Percentiles rank a stretch among this genome's conserved stretches.
These are phyloP conservation scores for Coemansia reversa DNA, from an alignment of 192 early-diverging fungal genomes.

Conservation along the genomic window DNA sequence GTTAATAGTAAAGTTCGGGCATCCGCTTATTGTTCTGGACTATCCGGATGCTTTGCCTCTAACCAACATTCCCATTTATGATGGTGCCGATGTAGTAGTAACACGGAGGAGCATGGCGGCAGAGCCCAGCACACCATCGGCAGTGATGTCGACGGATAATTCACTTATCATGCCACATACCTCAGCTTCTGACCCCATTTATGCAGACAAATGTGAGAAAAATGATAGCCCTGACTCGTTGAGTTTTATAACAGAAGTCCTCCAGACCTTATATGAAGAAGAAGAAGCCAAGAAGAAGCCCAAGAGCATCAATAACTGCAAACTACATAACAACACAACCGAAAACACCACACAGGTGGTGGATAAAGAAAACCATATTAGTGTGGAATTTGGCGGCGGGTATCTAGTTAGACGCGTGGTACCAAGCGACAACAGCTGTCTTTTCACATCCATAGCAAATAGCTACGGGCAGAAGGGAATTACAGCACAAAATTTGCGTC, in stretches of 20 bases:
- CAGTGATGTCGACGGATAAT: neutral
- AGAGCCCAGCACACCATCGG: neutral
- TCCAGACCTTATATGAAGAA: neutral
- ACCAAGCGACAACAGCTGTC: conserved; percentile 62
- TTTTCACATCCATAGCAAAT: conserved; percentile 57
- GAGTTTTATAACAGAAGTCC: neutral
- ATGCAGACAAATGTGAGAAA: neutral
- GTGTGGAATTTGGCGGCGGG: conserved; percentile 15
- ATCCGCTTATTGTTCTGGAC: conserved; percentile 21
- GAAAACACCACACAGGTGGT: neutral
- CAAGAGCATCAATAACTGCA: neutral
- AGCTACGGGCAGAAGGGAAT: conserved; percentile 21
- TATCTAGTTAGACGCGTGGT: conserved; percentile 36
- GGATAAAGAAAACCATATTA: neutral
- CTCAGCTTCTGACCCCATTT: neutral
- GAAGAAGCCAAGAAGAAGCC: neutral
- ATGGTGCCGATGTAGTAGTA: conserved; percentile 3
- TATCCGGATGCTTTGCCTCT: conserved; percentile 25
- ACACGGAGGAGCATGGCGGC: neutral
- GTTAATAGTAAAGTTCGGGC: conserved; percentile 24
- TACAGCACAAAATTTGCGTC: conserved; percentile 26
- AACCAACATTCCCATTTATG: conserved; percentile 18
- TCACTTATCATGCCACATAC: neutral
- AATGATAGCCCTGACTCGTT: neutral
- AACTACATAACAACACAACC: neutral